Base-by-base conservation (phyloP, 768 basidiomycete genomes). In the Xerocomellus dryophilus region DNA sequence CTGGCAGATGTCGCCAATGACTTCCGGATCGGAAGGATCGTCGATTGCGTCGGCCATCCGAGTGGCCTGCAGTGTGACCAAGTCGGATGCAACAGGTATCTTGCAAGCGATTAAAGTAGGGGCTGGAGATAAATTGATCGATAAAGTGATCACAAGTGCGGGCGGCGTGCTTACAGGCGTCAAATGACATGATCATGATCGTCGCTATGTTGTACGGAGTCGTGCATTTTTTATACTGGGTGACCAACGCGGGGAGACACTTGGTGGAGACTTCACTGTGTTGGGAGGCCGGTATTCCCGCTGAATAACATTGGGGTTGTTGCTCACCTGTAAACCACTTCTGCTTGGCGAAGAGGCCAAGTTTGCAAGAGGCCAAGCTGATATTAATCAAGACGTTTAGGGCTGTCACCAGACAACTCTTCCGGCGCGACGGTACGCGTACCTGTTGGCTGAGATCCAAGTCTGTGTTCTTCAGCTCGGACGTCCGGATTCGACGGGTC, bases 81-180 rank as follows among this genome's bases (percentile, higher is more conserved):
- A 45, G 23, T 70, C 71, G 50, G 61, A 65, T 7, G 65, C 70
- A 15, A 64, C 70, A 7, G 66, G 56, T 4, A 61, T 71, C 18
- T 58, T 66, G 54, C 51, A 73, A 77, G 27, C 76, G 75, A 34
- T 71, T 57, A 53, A 76, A 77, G 57, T 78, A 76, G 10, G 76
- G 70, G 2, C 77, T 76, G 44, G 12, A 48, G 11, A 34, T 35
- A 20, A 11, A 5, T 46, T 32, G 23, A 12, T 47, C 3, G 32
- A 29, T 47, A 50, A 21, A n/a, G n/a, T 29, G 29, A 39, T 20
- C 15, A 6, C 36, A 21, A 45, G 18, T 15, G 17, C 14, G n/a
- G 32, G n/a, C 15, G 18, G 23, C 27, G 11, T 7, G 7, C 51
- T 32, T 23, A 52, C 51, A 45, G 36, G 31, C 40, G 51, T 25